A percentile compares a stretch with the other conserved stretches of the same genome.
These are phyloP conservation scores for Didymella arachidicola DNA, from an alignment of 2,329 filamentous ascomycete genomes.

Conservation along the genomic window DNA sequence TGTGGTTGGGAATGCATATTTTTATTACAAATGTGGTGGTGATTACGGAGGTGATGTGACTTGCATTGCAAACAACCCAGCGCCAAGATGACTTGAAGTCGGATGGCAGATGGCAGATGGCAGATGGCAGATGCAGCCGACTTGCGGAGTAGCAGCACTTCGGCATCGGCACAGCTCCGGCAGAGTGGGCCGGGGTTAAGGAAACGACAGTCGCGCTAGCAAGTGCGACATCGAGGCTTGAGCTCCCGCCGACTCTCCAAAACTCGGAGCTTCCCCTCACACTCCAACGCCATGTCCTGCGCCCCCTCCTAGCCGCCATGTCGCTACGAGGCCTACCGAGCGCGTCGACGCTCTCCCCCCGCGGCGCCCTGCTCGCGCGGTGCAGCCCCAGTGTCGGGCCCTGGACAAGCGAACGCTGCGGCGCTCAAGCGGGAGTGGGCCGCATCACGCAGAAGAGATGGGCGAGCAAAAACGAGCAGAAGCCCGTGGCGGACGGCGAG, in stretches of 20 bases:
- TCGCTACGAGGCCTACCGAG: constrained; percentile 27
- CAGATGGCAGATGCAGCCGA: too few relatives aligned
- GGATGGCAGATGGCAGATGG: too few relatives aligned
- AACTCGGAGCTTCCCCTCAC: constrained; percentile 24
- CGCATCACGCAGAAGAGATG: constrained; percentile 45
- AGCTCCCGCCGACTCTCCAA: not conserved
- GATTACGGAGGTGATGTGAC: too few relatives aligned
- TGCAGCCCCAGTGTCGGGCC: not conserved
- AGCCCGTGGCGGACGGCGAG: constrained; percentile 39
- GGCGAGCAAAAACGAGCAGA: constrained; percentile 38
- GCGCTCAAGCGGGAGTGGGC: constrained; percentile 21
- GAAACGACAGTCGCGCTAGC: constrained; percentile 13
- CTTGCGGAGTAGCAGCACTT: not conserved
- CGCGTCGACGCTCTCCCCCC: not conserved
- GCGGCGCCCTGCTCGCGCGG: not conserved
- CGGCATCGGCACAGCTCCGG: not conserved
- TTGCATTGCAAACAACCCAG: too few relatives aligned
- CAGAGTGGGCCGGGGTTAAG: constrained; percentile 2
- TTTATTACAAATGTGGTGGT: constrained; percentile 1
- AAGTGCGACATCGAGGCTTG: constrained; percentile 7
- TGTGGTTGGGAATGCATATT: constrained; percentile 26
- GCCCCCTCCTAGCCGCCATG: constrained; percentile 36
- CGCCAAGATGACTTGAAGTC: too few relatives aligned
- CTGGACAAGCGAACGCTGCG: constrained; percentile 9
- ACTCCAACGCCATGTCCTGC: constrained; percentile 24